Base-by-base conservation (phyloP, 441 rosid genomes). In the Brassica hybrid region DNA sequence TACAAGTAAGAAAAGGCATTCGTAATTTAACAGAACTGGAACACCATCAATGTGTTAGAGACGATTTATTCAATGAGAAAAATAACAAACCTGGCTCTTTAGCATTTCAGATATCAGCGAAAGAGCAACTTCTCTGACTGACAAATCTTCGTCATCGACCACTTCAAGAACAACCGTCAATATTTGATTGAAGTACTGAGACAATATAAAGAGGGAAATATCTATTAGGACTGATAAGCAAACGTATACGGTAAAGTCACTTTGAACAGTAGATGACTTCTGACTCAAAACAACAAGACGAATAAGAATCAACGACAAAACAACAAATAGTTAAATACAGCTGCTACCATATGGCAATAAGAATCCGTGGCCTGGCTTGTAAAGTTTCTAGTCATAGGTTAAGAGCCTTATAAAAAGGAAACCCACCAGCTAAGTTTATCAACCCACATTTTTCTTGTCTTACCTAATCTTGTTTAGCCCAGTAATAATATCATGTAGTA, bases 171-270 rank as follows among this genome's bases (percentile, higher is more conserved):
- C 96, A 69, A 91, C 92, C 64, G 97, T 91, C 88, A 96, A 85
- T 84, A 96, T 96, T 87, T 92, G 99, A 86, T 94, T 96, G 88
- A 92, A 91, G 83, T 91, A 96, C 99, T 96, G 94, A 84, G 80
- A 71, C 80, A 14, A 54, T 19, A 14, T 3, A 81, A 3, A 4
- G 59, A 1, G 59, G 65, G 36, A 21, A 59, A 58, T 48, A n/a
- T 57, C 52, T 34, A 74, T 85, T 32, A 84, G 65, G 69, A 80
- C 43, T 58, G 50, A 58, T 13, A 62, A 16, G 25, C 25, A 76
- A 65, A 45, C 54, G 8, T 45, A 75, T 61, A 34, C 13, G 56
- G 60, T 66, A 48, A 75, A 80, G 54, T 36, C 25, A 75, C 12
- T 70, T 23, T 36, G 21, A 69, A 57, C 50, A 76, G 6, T 60